Base-by-base conservation (phyloP, 352 stramenopile genomes). In the Globisporangium spinosum region DNA sequence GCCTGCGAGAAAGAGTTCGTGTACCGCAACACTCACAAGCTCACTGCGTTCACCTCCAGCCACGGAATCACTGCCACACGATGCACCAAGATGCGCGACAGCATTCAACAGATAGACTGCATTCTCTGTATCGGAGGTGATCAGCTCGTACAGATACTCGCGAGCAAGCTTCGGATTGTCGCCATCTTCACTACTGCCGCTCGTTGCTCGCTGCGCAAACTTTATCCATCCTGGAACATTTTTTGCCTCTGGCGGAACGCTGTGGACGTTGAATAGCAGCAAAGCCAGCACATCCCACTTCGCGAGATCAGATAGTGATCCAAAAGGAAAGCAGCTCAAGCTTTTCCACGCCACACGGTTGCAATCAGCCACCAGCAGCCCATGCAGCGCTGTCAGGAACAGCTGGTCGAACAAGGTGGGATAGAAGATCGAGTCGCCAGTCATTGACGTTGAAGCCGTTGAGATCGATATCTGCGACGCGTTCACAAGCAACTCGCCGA, bases 361-460 rank as follows among this genome's bases (percentile, higher is more conserved):
- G 70, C 83, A 92, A 62, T 94, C 87, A 20, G 76, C 54, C 3
- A 86, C 76, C 64, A 94, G 72, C 9, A 94, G 51, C 10, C 85
- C 88, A 63, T 92, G 84, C 10, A 96, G 70, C 40, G 83, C 87
- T 7, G 87, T 94, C 40, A 94, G 70, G 61, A 96, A 94, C 8
- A 96, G 76, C 67, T 96, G 88, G 55, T 96, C 88, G 65, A 94
- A 94, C 15, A 93, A 64, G 20, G 87, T 92, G 34, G 87, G 87
- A 60, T 94, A 94, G 27, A 82, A 89, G 0, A 84, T 68, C 0
- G 65, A 70, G 2, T 84, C 72, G 25, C 70, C 72, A 7, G 60
- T 64, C 22, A 64, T 61, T 5, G 59, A 67, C 9, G 72, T 64
- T 8, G 75, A 71, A 7, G 65, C 68, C n/a, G 75, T 77, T 10